Evolutionary conservation across 768 basidiomycete genomes (phyloP), one percentile per base, ranked within the genome.

Genomic region (Podaxis sp.): DNA sequence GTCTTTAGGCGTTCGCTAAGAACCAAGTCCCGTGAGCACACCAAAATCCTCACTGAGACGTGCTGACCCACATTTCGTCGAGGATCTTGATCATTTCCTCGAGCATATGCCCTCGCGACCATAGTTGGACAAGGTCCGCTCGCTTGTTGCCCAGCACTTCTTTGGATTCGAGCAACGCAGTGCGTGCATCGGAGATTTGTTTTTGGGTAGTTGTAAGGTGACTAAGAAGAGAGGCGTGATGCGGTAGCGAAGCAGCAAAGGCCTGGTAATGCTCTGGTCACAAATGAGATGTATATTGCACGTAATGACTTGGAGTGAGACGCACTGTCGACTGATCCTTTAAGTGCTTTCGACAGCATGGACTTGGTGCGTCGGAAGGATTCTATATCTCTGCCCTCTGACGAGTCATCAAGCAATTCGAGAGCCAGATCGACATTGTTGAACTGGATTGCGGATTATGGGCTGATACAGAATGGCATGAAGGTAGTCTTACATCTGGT

Each of bases 1-100:
- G 88, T 80, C 73, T 94, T 95, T 42, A 99, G 76, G 66, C 90
- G 82, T 70, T 99, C 97, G 48, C 95, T 98, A 46, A 36, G 32
- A 67, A 62, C 67, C 18, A 13, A 23, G 25, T 48, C 47, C 47
- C 25, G 25, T 48, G 47, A 48, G 47, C 47, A 48, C 47, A 23
- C 23, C 5, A 23, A 23, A 48, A 16, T 23, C 18, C 21, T 23
- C 11, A 27, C 18, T 48, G 21, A 23, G 47, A 62, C 50, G 44
- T 52, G 54, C n/a, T 40, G 13, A 21, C 36, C 16, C 37, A 95
- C 96, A 98, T 96, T 69, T 93, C 90, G 71, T 98, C 95, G 63
- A 99, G 71, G n/a, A 98, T 80, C 47, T 85, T 85, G 68, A 95
- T 82, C 94, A 98, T 98, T 72, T 98, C 97, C 68, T 96, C 91